Conservation (phyloP, 352 stramenopile genomes). For the Globisporangium uncinulatum region DNA sequence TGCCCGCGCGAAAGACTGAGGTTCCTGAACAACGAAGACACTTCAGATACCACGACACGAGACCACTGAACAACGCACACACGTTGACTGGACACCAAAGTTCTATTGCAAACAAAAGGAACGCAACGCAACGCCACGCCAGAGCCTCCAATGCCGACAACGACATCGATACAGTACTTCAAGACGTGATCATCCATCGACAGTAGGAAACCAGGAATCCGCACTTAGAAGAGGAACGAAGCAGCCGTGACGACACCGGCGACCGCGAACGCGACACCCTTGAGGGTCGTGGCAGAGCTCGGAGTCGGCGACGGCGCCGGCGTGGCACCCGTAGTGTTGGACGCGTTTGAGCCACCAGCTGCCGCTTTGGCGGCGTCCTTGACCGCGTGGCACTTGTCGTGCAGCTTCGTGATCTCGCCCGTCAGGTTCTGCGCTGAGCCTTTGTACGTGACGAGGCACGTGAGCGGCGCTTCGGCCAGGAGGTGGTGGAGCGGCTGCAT, state of each 20-base stretch:
- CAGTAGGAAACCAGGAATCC: no score
- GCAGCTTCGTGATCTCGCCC: constrained; percentile 31
- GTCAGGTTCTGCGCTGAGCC: constrained; percentile 34
- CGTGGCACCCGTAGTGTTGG: not conserved
- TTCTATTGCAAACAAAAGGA: no score
- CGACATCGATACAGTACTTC: not conserved
- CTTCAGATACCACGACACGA: no score
- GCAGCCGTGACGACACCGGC: not conserved
- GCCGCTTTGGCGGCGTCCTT: constrained; percentile 9
- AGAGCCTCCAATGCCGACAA: not conserved
- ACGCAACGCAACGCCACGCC: no score
- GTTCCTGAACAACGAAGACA: no score
- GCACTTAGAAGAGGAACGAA: constrained; percentile 9
- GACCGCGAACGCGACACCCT: constrained; percentile 3
- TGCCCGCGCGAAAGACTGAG: no score
- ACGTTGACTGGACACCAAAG: no score
- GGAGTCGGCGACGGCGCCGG: constrained; percentile 3
- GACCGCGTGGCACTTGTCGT: constrained; percentile 41
- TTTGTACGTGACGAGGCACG: constrained; percentile 42
- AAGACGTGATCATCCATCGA: not conserved
- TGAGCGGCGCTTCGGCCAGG: constrained; percentile 25
- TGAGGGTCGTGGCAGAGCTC: constrained; percentile 3
- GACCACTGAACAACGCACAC: not conserved
- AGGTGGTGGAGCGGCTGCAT: constrained; percentile 52
- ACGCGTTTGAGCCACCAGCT: not conserved